Evolutionary conservation across 1,139 yeast genomes (phyloP).

Genomic region (Hemisphaericaspora subhashii): DNA sequence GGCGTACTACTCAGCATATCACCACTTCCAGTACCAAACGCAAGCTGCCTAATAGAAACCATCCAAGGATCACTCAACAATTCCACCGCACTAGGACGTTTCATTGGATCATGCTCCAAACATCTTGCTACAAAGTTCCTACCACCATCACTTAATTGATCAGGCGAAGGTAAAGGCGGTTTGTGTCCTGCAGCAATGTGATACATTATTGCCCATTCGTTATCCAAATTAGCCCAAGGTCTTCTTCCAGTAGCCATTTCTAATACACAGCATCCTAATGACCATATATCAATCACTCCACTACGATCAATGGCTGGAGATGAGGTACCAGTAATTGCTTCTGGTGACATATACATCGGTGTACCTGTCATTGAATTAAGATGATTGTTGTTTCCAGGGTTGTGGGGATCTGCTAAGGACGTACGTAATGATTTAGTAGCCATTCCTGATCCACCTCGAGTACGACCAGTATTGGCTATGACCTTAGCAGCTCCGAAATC

Average conservation of each 20-base stretch:
- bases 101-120: slow-evolving; percentile 77
- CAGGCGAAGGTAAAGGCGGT: slow-evolving; percentile 80
- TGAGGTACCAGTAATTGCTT: slow-evolving; percentile 79
- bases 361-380: slow-evolving; percentile 80
- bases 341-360: slow-evolving; percentile 99
- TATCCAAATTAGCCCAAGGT: slow-evolving; percentile 90
- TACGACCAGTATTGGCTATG: slow-evolving; percentile 69
- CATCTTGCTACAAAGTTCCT: slow-evolving; percentile 70
- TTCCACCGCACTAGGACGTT: slow-evolving; percentile 82
- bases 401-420: slow-evolving; percentile 8
- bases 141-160: slow-evolving; percentile 77
- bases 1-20: slow-evolving; percentile 37
- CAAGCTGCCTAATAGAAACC: slow-evolving; percentile 66
- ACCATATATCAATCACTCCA: slow-evolving; percentile 84
- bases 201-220: slow-evolving; percentile 98
- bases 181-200: slow-evolving; percentile 95
- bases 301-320: slow-evolving; percentile 46
- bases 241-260: slow-evolving; percentile 84
- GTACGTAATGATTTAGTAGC: slow-evolving; percentile 11
- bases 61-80: slow-evolving; percentile 91
- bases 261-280: slow-evolving; percentile 76
- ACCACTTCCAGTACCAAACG: slow-evolving; percentile 50
- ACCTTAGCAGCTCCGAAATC: slow-evolving; percentile 98
- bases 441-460: slow-evolving; percentile 22
- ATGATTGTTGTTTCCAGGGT: slow-evolving; percentile 23